Evolutionary conservation across 169 alveolate species (phyloP), one percentile per base, ranked within the genome.

Genomic region (Hepatocystis sp.): DNA sequence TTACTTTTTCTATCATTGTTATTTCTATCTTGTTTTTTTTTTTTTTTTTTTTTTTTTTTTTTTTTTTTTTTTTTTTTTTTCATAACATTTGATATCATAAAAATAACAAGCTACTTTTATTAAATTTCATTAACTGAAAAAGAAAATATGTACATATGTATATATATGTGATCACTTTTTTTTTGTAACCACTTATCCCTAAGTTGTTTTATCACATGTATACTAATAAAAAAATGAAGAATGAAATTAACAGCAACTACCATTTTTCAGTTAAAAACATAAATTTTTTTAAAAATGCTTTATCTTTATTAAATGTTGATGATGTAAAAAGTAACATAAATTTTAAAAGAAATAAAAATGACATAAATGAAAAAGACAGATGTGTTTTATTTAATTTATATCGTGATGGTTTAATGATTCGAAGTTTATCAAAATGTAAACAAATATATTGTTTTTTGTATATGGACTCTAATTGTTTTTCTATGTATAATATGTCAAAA

Each of bases 381-480:
- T 60, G 39, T 28, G 58, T 71, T 32, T 34, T 71, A 15, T 71
- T 71, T 36, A 71, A 71, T 58, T 23, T 71, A 13, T 44, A 44
- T 19, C 25, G 32, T 58, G 76, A 71, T 21, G 86, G 86, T 44
- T 44, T 71, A 56, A 71, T 56, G 76, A 60, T 71, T 30, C 25
- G 86, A 63, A 71, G 86, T 63, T 44, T 42, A 52, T 71, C 86
- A 8, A 71, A 46, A 34, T 71, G 86, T 21, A 71, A 71, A 36
- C 86, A 71, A 17, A 71, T 71, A 27, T 71, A 71, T n/a, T 71
- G 86, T 15, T 71, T 71, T 71, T 15, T 71, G 51, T 71, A 44
- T 49, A 36, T 71, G 27, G 86, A 71, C 27, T 55, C 86, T 0
- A 63, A 71, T 36, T 71, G 86, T 39, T 71, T 71, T 34, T 13